Evolutionary conservation across 2,329 filamentous ascomycete species (phyloP).

Genomic region (Blumeriella jaapii): DNA sequence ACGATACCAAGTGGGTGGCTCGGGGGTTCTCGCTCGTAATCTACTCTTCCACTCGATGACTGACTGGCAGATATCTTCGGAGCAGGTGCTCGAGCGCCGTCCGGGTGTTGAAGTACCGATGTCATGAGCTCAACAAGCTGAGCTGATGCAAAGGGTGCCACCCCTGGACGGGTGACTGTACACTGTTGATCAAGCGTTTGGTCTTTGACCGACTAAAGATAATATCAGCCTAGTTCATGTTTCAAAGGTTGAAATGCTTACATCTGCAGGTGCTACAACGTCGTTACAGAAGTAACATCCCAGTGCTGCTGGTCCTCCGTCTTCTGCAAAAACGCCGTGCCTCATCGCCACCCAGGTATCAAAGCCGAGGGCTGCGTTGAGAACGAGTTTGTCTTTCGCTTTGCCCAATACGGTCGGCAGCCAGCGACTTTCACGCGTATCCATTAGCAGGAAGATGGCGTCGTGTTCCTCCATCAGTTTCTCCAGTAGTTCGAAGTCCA

Average conservation of each 20-base stretch:
- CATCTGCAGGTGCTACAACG: conserved; percentile 86
- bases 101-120: conserved; percentile 77
- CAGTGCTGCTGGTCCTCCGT: conserved; percentile 51
- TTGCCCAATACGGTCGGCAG: conserved; percentile 94
- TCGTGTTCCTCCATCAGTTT: conserved; percentile 75
- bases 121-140: conserved; percentile 83
- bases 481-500: conserved; percentile 66
- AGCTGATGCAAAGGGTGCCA: conserved; percentile 85
- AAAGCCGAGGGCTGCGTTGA: conserved; percentile 93
- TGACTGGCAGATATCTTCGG: conserved; percentile 30
- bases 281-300: conserved; percentile 99
- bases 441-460: conserved; percentile 92
- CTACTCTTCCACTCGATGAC: conserved; percentile 26
- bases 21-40: conserved; percentile 42
- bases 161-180: conserved; percentile 87
- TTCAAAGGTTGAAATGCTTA: conserved; percentile 35
- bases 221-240: conserved; percentile 9
- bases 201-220: conserved; percentile 73
- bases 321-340: conserved; percentile 58
- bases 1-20: conserved; percentile 56
- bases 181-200: conserved; percentile 96
- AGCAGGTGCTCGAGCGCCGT: conserved; percentile 51
- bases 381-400: conserved; percentile 81
- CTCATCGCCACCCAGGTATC: conserved; percentile 97
- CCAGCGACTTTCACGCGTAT: conserved; percentile 90